phyloP scores from a whole-genome alignment of 2,329 filamentous ascomycete genomes.

The Hymenoscyphus infarciens region DNA sequence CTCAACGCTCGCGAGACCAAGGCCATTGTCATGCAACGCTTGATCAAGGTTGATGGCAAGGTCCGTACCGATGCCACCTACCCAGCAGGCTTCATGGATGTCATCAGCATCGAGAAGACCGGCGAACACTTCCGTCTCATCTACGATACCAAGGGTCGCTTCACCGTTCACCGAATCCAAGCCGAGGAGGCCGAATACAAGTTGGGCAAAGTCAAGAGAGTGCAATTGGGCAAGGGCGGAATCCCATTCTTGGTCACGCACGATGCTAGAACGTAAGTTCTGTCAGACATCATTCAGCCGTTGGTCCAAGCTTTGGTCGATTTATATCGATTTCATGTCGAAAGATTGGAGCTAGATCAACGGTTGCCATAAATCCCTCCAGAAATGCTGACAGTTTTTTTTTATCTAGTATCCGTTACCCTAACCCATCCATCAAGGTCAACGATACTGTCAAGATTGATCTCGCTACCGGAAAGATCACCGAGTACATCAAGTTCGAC shows the following conservation, averaged over 20 bases:
- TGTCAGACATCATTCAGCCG: slow-evolving; percentile 98
- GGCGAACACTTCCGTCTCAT: slow-evolving; percentile 99
- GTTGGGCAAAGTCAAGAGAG: slow-evolving; percentile 99
- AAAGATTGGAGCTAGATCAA: slow-evolving; percentile 34
- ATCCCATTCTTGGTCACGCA: slow-evolving; percentile 99
- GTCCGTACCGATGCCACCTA: slow-evolving; percentile 98
- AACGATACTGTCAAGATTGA: slow-evolving; percentile 99
- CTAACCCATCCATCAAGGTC: slow-evolving; percentile 97
- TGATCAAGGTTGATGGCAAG: slow-evolving; percentile 99
- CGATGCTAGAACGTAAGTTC: slow-evolving; percentile 99
- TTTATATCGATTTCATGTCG: slow-evolving; percentile 28
- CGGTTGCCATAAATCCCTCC: slow-evolving; percentile 33
- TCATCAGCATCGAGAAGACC: slow-evolving; percentile 99
- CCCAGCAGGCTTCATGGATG: slow-evolving; percentile 98
- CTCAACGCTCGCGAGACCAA: slow-evolving; percentile 98
- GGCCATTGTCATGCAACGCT: slow-evolving; percentile 98
- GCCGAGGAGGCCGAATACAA: slow-evolving; percentile 99
- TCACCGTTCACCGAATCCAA: slow-evolving; percentile 99
- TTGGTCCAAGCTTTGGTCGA: slow-evolving; percentile 99
- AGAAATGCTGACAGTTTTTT: slow-evolving; percentile 35
- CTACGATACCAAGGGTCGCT: slow-evolving; percentile 99
- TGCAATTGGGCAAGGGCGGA: slow-evolving; percentile 98
- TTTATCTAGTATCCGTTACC: slow-evolving; percentile 86
- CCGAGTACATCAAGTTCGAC: slow-evolving; percentile 98
- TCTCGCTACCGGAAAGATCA: slow-evolving; percentile 93